Base-by-base conservation (phyloP, 495 filamentous ascomycete genomes). In the Achaetomiella virescens region DNA sequence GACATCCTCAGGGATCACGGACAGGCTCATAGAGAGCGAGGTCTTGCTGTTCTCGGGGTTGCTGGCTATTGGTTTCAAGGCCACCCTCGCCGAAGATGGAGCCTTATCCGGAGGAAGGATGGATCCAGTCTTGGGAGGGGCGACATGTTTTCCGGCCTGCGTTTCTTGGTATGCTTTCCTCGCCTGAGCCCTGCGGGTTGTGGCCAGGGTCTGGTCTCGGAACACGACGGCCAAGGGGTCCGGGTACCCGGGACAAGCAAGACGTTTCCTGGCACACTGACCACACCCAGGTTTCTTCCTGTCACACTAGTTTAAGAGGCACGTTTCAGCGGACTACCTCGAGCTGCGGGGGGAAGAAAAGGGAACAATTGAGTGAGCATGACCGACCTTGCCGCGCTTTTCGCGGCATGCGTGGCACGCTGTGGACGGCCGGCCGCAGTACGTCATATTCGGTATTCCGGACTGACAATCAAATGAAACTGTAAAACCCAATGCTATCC, bases 211-310 rank as follows among this genome's bases (percentile, higher is more conserved):
- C 51, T 54, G 21, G 51, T 54, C 37, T 8, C 41, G 8, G 41
- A 54, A 44, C 9, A 31, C n/a, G 3, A 44, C 41, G 41, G 51
- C 38, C 14, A 38, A 43, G 1, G 27, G 62, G 61, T n/a, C 66
- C 66, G 48, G 58, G 66, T 43, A 64, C 46, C 22, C 68, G 69
- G 58, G 65, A 44, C 51, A 54, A 8, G 41, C 5, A n/a, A 45
- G 14, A 9, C 21, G 20, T 11, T 24, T 33, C 24, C 51, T 31
- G 12, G 18, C 15, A 15, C 51, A 54, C 14, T 54, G 51, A 3
- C 36, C 35, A 25, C 51, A 54, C 3, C 18, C 51, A 3, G 51
- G 51, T 22, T 35, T 37, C n/a, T 25, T 37, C 21, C 38, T 20
- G 41, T 54, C 51, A 27, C 51, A 54, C 51, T 54, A 14, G 31